Base-by-base conservation (phyloP, 176 grass and related monocot species). In the Carex pumila region DNA sequence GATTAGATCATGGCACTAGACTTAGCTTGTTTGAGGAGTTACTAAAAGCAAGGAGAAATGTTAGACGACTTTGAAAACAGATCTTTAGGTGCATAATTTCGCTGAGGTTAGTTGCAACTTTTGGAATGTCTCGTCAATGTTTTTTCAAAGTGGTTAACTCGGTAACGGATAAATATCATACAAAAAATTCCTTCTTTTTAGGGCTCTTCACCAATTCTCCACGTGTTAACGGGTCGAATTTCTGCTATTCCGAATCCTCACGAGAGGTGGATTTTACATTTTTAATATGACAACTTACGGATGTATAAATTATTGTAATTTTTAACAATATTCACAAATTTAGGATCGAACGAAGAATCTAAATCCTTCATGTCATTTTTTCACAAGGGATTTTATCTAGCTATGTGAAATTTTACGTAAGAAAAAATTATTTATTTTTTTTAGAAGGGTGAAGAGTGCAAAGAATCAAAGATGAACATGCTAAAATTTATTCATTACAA, bases 1-100 rank as follows among this genome's bases (percentile, higher is more conserved):
- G 41, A 64, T 34, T 14, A 59, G 57, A 13, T 80, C 55, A 80
- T 80, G 32, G 41, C 47, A 81, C 18, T 63, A 83, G 58, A 12
- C 5, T 83, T 83, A 82, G n/a, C 80, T 83, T 83, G 80, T 83
- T 67, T 68, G 12, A 66, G 17, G 60, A 52, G 62, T 83, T 83
- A 68, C 61, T 65, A 67, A 83, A 82, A 83, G 80, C 37, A 68
- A 66, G 80, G 18, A 67, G 10, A 17, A 14, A 55, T 67, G n/a
- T 45, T 82, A 63, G 57, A 63, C 55, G 57, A 81, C 78, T 81
- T 82, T 82, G 79, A 82, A 82, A 82, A 82, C 14, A 13, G 58
- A 21, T 82, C 80, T 82, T 64, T 50, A 50, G 22, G 37, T 37
- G 41, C 55, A 65, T 82, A 15, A 82, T 82, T 82, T n/a, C 17